A percentile compares a stretch with the other conserved stretches of the same genome.
Conservation (phyloP, 768 basidiomycete genomes). For the Royoungia palumana region DNA sequence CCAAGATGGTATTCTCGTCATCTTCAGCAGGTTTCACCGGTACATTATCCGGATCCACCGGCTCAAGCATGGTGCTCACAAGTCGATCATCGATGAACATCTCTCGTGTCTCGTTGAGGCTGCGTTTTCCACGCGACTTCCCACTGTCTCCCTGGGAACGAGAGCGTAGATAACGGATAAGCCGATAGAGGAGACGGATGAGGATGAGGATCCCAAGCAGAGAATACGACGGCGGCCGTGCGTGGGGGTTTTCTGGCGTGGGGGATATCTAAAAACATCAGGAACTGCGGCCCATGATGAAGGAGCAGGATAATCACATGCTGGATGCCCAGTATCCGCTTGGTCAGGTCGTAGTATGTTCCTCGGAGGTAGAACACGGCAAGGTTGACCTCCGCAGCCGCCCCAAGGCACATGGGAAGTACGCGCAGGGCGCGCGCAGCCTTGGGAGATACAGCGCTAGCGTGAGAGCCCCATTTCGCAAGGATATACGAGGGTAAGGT, state of each 20-base stretch:
- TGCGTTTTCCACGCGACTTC: constrained; percentile 36
- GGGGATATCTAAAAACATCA: constrained; percentile 61
- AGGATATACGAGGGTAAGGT: constrained; percentile 63
- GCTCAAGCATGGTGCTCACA: constrained; percentile 54
- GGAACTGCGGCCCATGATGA: not conserved
- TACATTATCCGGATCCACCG: constrained; percentile 48
- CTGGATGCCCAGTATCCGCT: constrained; percentile 62
- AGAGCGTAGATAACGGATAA: constrained; percentile 45
- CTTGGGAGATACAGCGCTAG: constrained; percentile 33
- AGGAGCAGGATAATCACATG: constrained; percentile 46
- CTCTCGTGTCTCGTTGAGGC: constrained; percentile 31
- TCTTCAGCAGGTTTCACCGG: constrained; percentile 61
- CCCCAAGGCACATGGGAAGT: constrained; percentile 52
- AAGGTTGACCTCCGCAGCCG: constrained; percentile 68
- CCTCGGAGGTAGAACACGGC: constrained; percentile 79
- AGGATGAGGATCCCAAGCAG: constrained; percentile 72
- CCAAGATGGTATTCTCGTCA: constrained; percentile 64
- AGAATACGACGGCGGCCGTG: constrained; percentile 82
- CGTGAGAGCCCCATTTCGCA: constrained; percentile 44
- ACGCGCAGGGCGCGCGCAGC: constrained; percentile 30
- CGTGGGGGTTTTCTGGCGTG: constrained; percentile 64
- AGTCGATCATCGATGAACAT: constrained; percentile 58
- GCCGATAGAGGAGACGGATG: constrained; percentile 60
- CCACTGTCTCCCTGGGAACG: constrained; percentile 17
- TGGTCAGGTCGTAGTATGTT: constrained; percentile 71